Percentiles rank a stretch among this genome's conserved stretches.
Conservation (phyloP, 2,329 filamentous ascomycete species). For the Ophiocordyceps polyrhachis-furcata region DNA sequence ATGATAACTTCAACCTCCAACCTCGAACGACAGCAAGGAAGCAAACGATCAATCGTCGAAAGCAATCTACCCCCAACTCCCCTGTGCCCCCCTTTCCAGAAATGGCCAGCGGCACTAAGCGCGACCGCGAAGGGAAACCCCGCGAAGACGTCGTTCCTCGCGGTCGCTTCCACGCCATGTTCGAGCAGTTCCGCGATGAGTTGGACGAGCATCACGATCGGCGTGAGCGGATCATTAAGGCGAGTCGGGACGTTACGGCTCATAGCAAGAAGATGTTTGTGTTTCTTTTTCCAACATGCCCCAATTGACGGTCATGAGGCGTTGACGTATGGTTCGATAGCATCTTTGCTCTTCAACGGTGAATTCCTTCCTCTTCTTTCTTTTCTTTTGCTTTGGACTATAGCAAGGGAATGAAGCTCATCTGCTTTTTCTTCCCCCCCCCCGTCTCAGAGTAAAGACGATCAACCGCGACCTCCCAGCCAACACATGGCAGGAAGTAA, state of each 20-base stretch:
- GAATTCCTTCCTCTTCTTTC: neutral
- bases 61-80: neutral
- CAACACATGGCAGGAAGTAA: constrained; percentile 51
- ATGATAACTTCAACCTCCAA: neutral
- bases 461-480: constrained; percentile 44
- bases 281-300: too few relatives aligned
- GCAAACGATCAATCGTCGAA: neutral
- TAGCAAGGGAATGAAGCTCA: constrained; percentile 11
- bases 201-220: constrained; percentile 91
- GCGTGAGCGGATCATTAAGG: constrained; percentile 76
- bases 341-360: constrained; percentile 22
- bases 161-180: constrained; percentile 49
- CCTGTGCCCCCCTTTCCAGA: neutral
- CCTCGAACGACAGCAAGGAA: too few relatives aligned
- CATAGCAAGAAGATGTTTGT: constrained; percentile 89
- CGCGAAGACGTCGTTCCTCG: constrained; percentile 16
- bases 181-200: constrained; percentile 69
- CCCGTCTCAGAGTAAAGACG: constrained; percentile 22
- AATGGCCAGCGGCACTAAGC: constrained; percentile 25
- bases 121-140: constrained; percentile 31
- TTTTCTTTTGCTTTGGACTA: too few relatives aligned
- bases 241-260: constrained; percentile 79
- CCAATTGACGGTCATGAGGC: too few relatives aligned
- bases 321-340: constrained; percentile 6
- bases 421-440: constrained; percentile 23